These are phyloP conservation scores for Fusarium mexicanum DNA, from an alignment of 2,329 filamentous ascomycete genomes.

Conservation along the genomic window DNA sequence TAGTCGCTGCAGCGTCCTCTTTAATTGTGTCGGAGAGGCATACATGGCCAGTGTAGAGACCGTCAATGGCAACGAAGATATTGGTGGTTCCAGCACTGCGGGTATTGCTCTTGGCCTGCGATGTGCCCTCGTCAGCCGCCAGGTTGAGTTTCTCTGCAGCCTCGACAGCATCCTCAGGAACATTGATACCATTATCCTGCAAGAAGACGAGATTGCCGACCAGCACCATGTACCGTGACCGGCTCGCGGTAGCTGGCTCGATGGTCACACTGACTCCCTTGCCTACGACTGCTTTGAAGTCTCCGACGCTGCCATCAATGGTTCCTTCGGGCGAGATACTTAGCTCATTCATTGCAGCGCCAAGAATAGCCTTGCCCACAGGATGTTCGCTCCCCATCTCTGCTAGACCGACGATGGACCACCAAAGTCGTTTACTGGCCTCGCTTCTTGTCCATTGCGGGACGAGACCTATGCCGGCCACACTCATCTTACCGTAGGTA, in stretches of 20 bases:
- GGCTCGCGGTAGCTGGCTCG: constrained; percentile 76
- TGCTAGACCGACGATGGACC: constrained; percentile 89
- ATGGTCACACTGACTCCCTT: constrained; percentile 85
- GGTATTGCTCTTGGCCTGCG: constrained; percentile 5
- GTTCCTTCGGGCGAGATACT: constrained; percentile 75
- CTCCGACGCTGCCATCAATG: constrained; percentile 85
- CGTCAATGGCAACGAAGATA: constrained; percentile 91
- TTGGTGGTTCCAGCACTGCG: constrained; percentile 81
- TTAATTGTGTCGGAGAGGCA: constrained; percentile 92
- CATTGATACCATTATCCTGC: constrained; percentile 71
- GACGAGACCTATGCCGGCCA: constrained; percentile 72
- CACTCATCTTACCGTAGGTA: constrained; percentile 94
- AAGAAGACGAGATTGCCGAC: constrained; percentile 86
- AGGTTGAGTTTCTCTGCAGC: constrained; percentile 69
- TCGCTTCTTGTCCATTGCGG: constrained; percentile 69
- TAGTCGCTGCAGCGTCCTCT: constrained; percentile 80
- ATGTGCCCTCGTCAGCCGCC: constrained; percentile 44
- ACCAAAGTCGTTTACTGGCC: constrained; percentile 77
- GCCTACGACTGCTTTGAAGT: constrained; percentile 85
- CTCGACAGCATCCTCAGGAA: constrained; percentile 71
- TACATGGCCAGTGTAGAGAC: constrained; percentile 80
- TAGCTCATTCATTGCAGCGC: constrained; percentile 76
- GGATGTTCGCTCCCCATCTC: constrained; percentile 97
- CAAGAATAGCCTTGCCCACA: constrained; percentile 88
- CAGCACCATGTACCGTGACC: constrained; percentile 77